These are phyloP conservation scores for Candida peoriensis DNA, from an alignment of 805 yeast species.

Conservation along the genomic window DNA sequence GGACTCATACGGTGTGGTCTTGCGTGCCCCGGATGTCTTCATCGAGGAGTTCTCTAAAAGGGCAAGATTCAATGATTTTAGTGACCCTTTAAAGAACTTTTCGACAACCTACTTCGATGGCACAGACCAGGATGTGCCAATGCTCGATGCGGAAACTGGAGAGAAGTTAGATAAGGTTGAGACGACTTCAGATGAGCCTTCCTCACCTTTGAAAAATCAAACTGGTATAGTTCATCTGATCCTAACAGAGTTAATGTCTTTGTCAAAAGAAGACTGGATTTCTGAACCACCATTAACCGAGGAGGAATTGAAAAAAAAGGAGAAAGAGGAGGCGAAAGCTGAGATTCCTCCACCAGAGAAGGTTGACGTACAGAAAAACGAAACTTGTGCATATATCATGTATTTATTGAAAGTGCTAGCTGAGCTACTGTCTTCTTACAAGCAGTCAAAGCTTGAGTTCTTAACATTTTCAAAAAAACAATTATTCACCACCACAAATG, in stretches of 20 bases:
- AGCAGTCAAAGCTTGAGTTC: slow-evolving; percentile 76
- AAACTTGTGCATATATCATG: slow-evolving; percentile 57
- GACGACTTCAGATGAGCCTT: neutral
- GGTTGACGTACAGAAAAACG: slow-evolving; percentile 41
- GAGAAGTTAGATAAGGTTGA: slow-evolving; percentile 11
- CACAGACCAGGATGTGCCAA: slow-evolving; percentile 18
- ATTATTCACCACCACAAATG: slow-evolving; percentile 15
- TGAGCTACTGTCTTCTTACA: slow-evolving; percentile 75
- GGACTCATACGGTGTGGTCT: slow-evolving; percentile 41
- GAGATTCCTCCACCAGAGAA: slow-evolving; percentile 22
- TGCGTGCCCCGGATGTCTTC: slow-evolving; percentile 45
- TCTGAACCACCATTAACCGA: slow-evolving; percentile 29
- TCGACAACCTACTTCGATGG: slow-evolving; percentile 18
- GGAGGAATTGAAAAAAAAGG: slow-evolving; percentile 27
- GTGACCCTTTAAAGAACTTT: slow-evolving; percentile 29
- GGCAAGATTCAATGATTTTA: slow-evolving; percentile 40
- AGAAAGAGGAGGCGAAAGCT: slow-evolving; percentile 21
- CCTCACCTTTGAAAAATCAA: slow-evolving; percentile 19
- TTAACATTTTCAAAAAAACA: slow-evolving; percentile 66
- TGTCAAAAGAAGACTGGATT: slow-evolving; percentile 36
- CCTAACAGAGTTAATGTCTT: slow-evolving; percentile 59
- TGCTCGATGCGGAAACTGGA: slow-evolving; percentile 17
- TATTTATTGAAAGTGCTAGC: slow-evolving; percentile 63
- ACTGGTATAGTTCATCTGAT: slow-evolving; percentile 63
- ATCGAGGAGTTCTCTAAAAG: slow-evolving; percentile 38